A percentile compares a stretch with the other conserved stretches of the same genome.
These are phyloP conservation scores for Vaccinium macrocarpon DNA, from an alignment of 148 eudicot species.

Conservation along the genomic window DNA sequence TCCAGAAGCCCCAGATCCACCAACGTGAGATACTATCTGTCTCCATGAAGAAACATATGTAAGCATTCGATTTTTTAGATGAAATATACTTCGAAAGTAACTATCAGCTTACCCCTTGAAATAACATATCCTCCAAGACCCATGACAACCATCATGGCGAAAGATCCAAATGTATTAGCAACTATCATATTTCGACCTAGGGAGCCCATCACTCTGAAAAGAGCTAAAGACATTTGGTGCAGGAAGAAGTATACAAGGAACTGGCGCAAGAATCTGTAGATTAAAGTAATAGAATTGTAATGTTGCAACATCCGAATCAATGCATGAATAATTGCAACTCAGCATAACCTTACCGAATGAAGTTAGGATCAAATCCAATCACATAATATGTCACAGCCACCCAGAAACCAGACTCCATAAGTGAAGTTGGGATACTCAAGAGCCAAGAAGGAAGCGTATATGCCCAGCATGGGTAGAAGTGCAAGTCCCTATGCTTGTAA, in stretches of 20 bases:
- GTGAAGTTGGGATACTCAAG: slow-evolving; percentile 84
- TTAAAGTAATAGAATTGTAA: slow-evolving; percentile 8
- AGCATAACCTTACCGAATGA: slow-evolving; percentile 49
- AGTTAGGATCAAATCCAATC: slow-evolving; percentile 88
- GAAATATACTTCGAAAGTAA: neutral
- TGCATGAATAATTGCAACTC: slow-evolving; percentile 1
- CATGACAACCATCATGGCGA: slow-evolving; percentile 99
- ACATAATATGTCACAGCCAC: slow-evolving; percentile 85
- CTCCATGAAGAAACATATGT: slow-evolving; percentile 13
- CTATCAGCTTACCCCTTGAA: slow-evolving; percentile 63
- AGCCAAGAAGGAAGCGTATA: slow-evolving; percentile 89
- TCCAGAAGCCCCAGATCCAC: slow-evolving; percentile 99
- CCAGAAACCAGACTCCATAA: slow-evolving; percentile 91
- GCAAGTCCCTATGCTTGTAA: slow-evolving; percentile 94
- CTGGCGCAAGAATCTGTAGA: slow-evolving; percentile 77
- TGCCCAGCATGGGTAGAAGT: slow-evolving; percentile 93
- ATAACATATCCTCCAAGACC: slow-evolving; percentile 92
- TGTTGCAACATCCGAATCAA: neutral
- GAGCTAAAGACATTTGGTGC: slow-evolving; percentile 88
- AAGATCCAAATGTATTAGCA: slow-evolving; percentile 98
- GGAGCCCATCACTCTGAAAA: slow-evolving; percentile 93
- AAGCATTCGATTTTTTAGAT: slow-evolving; percentile 1
- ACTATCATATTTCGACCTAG: slow-evolving; percentile 95
- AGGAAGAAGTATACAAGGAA: slow-evolving; percentile 76
- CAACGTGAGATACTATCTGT: slow-evolving; percentile 83